phyloP scores from a whole-genome alignment of 768 basidiomycete genomes.

The Xerocomus spinulosus region DNA sequence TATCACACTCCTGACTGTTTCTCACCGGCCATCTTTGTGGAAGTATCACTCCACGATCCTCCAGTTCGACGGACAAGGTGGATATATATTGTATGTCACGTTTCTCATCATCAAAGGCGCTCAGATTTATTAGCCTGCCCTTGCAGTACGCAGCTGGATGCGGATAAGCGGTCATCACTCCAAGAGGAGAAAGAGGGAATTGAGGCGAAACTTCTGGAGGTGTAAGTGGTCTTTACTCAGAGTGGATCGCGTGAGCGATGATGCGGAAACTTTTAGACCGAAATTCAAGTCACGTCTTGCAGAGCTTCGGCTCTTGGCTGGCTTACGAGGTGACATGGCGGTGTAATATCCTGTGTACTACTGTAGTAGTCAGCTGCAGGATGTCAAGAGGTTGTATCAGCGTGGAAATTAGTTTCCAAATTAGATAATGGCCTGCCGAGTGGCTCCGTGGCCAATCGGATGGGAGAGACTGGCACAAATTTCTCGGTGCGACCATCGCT shows the following conservation, averaged over 20 bases:
- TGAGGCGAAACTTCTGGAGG: constrained; percentile 80
- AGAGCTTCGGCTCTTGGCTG: constrained; percentile 51
- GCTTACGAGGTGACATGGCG: constrained; percentile 12
- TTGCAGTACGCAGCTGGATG: constrained; percentile 78
- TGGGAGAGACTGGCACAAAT: constrained; percentile 8
- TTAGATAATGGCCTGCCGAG: constrained; percentile 7
- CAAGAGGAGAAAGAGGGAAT: constrained; percentile 93
- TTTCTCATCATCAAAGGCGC: neutral
- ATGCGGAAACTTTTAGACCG: constrained; percentile 43
- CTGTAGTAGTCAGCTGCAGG: too few relatives aligned
- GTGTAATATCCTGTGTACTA: neutral
- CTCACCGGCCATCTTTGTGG: constrained; percentile 93
- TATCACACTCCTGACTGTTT: constrained; percentile 92
- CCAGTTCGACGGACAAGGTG: constrained; percentile 92
- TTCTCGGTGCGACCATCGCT: too few relatives aligned
- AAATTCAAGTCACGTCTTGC: constrained; percentile 75
- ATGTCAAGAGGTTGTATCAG: neutral
- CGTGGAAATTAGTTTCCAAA: constrained; percentile 8
- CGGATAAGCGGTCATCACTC: constrained; percentile 81
- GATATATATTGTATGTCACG: constrained; percentile 82
- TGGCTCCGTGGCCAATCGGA: constrained; percentile 28
- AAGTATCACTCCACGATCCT: constrained; percentile 85
- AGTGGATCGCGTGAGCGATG: neutral
- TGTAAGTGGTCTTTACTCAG: constrained; percentile 47
- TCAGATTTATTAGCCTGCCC: neutral